Evolutionary conservation across 2,329 filamentous ascomycete species (phyloP).

Genomic region (Thielaviopsis ethacetica): DNA sequence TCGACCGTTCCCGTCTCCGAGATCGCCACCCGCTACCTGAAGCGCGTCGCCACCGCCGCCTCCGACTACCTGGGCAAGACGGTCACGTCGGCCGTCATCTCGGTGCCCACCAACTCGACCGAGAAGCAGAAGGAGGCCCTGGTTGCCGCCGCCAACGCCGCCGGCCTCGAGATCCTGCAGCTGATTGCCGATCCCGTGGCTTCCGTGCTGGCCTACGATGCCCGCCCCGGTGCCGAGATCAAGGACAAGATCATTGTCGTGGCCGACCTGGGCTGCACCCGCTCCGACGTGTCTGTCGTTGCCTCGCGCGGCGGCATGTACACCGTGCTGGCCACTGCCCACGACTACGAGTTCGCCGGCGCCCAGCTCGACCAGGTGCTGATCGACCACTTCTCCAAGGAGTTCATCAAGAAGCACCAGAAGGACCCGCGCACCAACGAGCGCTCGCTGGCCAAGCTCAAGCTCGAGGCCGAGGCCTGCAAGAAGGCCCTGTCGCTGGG

Average conservation of each 20-base stretch:
- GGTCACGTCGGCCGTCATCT: constrained; percentile 88
- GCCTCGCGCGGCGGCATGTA: constrained; percentile 91
- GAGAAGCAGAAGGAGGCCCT: constrained; percentile 76
- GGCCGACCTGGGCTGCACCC: constrained; percentile 80
- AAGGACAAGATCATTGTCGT: constrained; percentile 84
- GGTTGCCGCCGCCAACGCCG: constrained; percentile 58
- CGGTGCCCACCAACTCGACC: constrained; percentile 83
- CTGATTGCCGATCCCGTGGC: constrained; percentile 84
- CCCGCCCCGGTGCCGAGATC: constrained; percentile 54
- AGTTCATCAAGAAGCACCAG: constrained; percentile 95
- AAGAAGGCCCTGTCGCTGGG: constrained; percentile 88
- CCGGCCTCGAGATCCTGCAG: constrained; percentile 79
- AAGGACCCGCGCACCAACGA: constrained; percentile 71
- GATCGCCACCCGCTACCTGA: constrained; percentile 69
- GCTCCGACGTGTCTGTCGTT: constrained; percentile 80
- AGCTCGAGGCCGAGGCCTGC: constrained; percentile 74
- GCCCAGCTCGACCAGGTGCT: constrained; percentile 75
- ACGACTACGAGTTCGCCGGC: constrained; percentile 90
- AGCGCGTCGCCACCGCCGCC: constrained; percentile 65
- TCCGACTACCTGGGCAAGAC: constrained; percentile 84
- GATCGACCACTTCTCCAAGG: constrained; percentile 94
- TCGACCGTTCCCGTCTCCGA: constrained; percentile 66
- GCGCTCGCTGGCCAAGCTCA: constrained; percentile 77
- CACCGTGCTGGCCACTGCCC: constrained; percentile 79
- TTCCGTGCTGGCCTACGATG: constrained; percentile 80